Evolutionary conservation across 1,284 basidiomycete genomes (phyloP), one percentile per base, ranked within the genome.

Genomic region (Psilocybe mexicana): DNA sequence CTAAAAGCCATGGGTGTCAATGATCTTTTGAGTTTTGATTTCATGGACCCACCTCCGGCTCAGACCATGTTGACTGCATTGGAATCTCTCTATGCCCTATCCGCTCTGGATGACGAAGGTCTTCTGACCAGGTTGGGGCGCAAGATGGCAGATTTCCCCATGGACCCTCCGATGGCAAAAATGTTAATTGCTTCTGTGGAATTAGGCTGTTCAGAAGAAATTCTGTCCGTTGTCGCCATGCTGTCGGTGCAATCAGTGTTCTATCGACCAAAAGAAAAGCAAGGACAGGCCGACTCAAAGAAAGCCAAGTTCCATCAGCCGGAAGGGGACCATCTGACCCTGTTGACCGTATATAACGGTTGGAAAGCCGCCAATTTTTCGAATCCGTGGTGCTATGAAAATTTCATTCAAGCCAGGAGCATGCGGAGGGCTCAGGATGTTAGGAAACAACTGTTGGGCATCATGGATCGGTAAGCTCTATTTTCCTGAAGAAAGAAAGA

Each of bases 1-100:
- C 81, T 99, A 61, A 99, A 99, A 72, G 96, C 97, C 2, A 98
- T 99, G 96, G 97, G 97, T 35, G 87, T 99, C 77, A 99, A 99
- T 69, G 96, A 99, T 71, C 78, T 99, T 23, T 87, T 99, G 63
- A 93, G 94, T 73, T 99, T 99, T 72, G 96, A 98, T 73, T 99
- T 98, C 71, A 98, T 99, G 96, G 97, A 99, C 72, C 95, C 96
- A 1, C 97, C 97, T 30, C 96, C 96, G 0, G 92, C 95, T 0
- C 94, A 92, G 68, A 98, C 96, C 4, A 93, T 99, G 86, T 79
- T 97, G 53, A 95, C 93, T 2, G 97, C 97, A 0, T 77, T 99
- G 40, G 96, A 99, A 72, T 88, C 92, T 59, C 76, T 99, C 2
- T 98, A 97, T 73, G 96, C 96, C 1, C 81, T 99, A 4, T 96